Conservation (phyloP, 108 stramenopile species). For the Pseudonitzschia delicatissima region DNA sequence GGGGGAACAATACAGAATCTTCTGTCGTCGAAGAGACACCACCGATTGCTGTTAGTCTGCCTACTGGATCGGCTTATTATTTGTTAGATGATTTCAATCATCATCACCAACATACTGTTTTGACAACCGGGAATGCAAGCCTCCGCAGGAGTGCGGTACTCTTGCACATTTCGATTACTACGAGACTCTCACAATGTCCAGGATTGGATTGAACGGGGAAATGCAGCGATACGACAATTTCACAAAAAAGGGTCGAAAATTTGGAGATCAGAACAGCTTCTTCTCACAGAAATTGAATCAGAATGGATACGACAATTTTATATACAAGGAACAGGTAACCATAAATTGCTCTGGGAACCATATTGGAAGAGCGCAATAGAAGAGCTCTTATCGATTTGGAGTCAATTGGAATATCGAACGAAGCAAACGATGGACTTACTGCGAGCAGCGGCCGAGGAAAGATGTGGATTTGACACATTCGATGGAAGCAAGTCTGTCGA, state of each 20-base stretch:
- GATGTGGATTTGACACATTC: constrained; percentile 19
- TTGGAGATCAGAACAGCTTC: constrained; percentile 55
- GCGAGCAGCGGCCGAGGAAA: constrained; percentile 33
- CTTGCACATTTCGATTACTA: constrained; percentile 56
- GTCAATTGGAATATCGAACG: constrained; percentile 44
- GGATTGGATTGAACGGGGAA: constrained; percentile 33
- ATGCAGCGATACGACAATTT: constrained; percentile 26
- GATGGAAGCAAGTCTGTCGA: background rate
- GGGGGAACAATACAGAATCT: constrained; percentile 31
- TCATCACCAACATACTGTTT: constrained; percentile 64
- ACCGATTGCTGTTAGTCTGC: constrained; percentile 42
- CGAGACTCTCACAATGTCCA: constrained; percentile 45
- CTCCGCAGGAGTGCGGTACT: constrained; percentile 34
- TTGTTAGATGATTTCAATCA: constrained; percentile 87
- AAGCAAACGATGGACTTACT: constrained; percentile 41
- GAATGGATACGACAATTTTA: constrained; percentile 81
- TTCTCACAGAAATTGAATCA: constrained; percentile 54
- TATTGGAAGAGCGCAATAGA: constrained; percentile 44
- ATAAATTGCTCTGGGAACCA: constrained; percentile 38
- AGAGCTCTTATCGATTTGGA: constrained; percentile 44
- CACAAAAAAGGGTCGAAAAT: constrained; percentile 51
- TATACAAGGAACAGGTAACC: constrained; percentile 57
- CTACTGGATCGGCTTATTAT: constrained; percentile 70
- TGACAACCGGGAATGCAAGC: constrained; percentile 31
- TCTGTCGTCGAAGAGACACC: constrained; percentile 36